Percentiles rank a stretch among this genome's conserved stretches.
These are phyloP conservation scores for Kodamaea jinghongensis DNA, from an alignment of 805 yeast species.

Conservation along the genomic window DNA sequence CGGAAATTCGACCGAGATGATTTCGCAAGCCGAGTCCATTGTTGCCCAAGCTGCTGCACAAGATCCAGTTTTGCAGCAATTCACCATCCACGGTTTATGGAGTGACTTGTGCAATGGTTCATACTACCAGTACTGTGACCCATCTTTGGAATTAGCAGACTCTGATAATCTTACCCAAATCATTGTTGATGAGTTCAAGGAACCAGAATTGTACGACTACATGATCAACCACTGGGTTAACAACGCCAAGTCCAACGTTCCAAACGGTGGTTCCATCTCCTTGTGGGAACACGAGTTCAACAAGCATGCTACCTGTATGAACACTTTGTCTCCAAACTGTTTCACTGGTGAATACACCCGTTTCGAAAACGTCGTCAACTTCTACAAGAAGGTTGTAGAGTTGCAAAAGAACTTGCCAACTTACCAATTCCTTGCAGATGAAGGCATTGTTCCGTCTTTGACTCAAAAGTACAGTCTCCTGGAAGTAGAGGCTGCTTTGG, in stretches of 20 bases:
- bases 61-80: constrained; percentile 24
- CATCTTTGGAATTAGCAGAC: constrained; percentile 27
- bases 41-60: constrained; percentile 8
- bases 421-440: constrained; percentile 30
- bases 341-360: constrained; percentile 30
- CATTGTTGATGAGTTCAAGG: constrained; percentile 24
- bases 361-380: constrained; percentile 29
- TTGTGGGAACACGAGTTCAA: constrained; percentile 45
- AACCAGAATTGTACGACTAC: constrained; percentile 23
- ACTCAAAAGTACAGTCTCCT: constrained; percentile 29
- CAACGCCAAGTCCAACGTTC: constrained; percentile 16
- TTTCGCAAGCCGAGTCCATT: constrained; percentile 5
- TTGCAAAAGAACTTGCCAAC: constrained; percentile 32
- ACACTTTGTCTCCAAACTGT: constrained; percentile 35
- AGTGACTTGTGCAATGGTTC: constrained; percentile 42
- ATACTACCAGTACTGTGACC: constrained; percentile 36
- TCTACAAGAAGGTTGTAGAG: constrained; percentile 28
- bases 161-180: constrained; percentile 25
- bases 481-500: constrained; percentile 33
- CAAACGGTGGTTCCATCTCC: constrained; percentile 26
- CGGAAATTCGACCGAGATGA: constrained; percentile 3
- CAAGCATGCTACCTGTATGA: constrained; percentile 44
- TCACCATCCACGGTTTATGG: constrained; percentile 47
- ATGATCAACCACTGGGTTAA: constrained; percentile 31
- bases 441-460: constrained; percentile 37